A percentile compares a stretch with the other conserved stretches of the same genome.
Conservation (phyloP, 208 protist species). For the Leishmania martiniquensis region DNA sequence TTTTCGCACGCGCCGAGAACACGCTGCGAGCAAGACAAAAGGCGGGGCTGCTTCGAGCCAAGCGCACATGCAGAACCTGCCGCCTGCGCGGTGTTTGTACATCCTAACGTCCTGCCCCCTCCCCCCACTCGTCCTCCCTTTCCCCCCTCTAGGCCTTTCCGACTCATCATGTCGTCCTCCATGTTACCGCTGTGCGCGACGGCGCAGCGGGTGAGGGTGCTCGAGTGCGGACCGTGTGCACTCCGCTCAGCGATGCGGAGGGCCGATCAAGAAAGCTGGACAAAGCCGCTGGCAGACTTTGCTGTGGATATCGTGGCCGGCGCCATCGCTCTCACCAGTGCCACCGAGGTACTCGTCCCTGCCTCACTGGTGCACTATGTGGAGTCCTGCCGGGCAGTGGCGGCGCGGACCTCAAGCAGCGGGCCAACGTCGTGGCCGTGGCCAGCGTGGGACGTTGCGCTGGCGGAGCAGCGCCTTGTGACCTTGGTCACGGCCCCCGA, state of each 20-base stretch:
- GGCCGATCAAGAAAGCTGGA: slow-evolving; percentile 1
- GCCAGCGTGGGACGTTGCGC: slow-evolving; percentile 33
- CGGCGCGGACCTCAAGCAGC: not conserved
- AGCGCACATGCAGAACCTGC: not conserved
- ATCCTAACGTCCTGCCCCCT: not conserved
- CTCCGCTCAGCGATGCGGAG: slow-evolving; percentile 22
- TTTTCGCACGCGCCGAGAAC: not conserved
- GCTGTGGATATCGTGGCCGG: slow-evolving; percentile 50
- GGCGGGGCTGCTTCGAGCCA: not conserved
- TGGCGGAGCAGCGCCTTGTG: slow-evolving; percentile 22
- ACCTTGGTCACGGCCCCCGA: slow-evolving; percentile 19
- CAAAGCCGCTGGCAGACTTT: slow-evolving; percentile 22
- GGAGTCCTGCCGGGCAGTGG: slow-evolving; percentile 11
- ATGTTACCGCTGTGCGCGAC: slow-evolving; percentile 24
- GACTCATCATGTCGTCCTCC: slow-evolving; percentile 13
- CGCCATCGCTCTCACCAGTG: slow-evolving; percentile 50
- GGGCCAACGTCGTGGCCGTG: slow-evolving; percentile 12
- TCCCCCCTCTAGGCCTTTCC: not conserved
- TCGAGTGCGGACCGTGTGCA: slow-evolving; percentile 61
- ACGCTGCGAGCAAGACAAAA: not conserved
- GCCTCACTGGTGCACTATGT: slow-evolving; percentile 44
- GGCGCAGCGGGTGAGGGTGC: slow-evolving; percentile 32
- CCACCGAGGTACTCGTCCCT: slow-evolving; percentile 67
- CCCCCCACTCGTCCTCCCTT: not conserved
- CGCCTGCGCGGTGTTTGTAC: not conserved